These are phyloP conservation scores for Nyctanthes arbortristis DNA, from an alignment of 257 asterid genomes.

Conservation along the genomic window DNA sequence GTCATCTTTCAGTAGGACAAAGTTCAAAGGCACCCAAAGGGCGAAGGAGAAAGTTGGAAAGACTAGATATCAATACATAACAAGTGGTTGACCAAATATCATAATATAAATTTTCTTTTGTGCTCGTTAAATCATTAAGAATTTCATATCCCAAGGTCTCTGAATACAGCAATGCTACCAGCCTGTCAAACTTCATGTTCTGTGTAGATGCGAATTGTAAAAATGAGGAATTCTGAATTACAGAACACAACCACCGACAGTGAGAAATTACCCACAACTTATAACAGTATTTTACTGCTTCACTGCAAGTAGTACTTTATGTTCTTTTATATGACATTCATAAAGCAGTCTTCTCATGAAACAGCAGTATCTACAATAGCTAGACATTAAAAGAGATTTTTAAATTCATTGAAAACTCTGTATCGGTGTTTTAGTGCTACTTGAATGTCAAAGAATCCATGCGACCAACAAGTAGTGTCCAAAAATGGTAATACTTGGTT, in stretches of 20 bases:
- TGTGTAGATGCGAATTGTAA: neutral
- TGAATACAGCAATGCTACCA: neutral
- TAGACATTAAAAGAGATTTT: neutral
- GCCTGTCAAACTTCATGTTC: neutral
- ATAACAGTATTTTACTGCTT: neutral
- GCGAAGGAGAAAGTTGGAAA: neutral
- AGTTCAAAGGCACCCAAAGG: neutral
- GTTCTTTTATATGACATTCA: neutral
- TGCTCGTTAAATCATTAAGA: neutral
- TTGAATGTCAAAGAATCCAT: neutral
- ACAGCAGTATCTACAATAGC: neutral
- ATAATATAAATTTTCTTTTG: neutral
- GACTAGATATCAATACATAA: neutral
- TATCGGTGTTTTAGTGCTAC: neutral
- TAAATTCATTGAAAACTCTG: constrained; percentile 4
- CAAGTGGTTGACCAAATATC: neutral
- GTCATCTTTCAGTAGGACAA: no score
- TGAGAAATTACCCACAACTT: neutral
- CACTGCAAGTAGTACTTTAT: neutral
- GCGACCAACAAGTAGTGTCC: neutral
- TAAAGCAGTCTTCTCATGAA: neutral
- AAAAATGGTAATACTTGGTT: neutral
- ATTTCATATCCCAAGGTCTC: neutral
- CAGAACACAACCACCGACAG: neutral
- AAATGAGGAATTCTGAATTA: no score